Base-by-base conservation (phyloP, 2,329 filamentous ascomycete species). In the Microdochium paspali region DNA sequence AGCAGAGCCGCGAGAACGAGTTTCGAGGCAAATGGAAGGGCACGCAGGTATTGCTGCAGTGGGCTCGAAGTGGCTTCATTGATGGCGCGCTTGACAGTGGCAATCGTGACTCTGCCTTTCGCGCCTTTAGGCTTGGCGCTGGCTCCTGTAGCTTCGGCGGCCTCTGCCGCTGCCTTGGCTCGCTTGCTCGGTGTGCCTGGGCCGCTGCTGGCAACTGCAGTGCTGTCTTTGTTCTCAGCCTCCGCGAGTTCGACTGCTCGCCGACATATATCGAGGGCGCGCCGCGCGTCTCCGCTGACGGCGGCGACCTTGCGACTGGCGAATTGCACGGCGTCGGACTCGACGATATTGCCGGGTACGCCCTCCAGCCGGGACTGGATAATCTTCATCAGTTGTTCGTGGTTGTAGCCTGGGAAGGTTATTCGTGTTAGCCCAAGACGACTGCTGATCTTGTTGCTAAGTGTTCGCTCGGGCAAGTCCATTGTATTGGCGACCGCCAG, bases 381-480 rank as follows among this genome's bases (percentile, higher is more conserved):
- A 60, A 98, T 98, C 56, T 85, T 86, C 86, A 97, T 95, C 35
- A 98, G 77, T 66, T 98, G 93, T 50, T 93, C 90, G 64, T 98
- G 90, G 49, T 90, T 96, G 66, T 98, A 98, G 21, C 93, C 93
- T 0, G 93, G 88, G 58, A 98, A 98, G 0, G 93, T 96, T 61
- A 98, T 96, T 59, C 94, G 81, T 7, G 90, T 96, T 44, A 98
- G 73, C 21, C 91, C 87, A 30, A 93, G 70, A 57, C 93, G 83
- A 64, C 89, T 95, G 62, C 89, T 95, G 64, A 98, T 98, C 66
- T 98, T 98, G 71, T 98, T 98, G 67, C 89, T 95, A 31, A 98
- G 74, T 1, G 93, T 98, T 61, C 93, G 78, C 66, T 98, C 93
- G 0, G 93, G 93, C 49, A 98, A 70, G 68, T 98, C 93, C 93